Conservation (phyloP, 1,284 basidiomycete genomes). For the Marasmius oreades region DNA sequence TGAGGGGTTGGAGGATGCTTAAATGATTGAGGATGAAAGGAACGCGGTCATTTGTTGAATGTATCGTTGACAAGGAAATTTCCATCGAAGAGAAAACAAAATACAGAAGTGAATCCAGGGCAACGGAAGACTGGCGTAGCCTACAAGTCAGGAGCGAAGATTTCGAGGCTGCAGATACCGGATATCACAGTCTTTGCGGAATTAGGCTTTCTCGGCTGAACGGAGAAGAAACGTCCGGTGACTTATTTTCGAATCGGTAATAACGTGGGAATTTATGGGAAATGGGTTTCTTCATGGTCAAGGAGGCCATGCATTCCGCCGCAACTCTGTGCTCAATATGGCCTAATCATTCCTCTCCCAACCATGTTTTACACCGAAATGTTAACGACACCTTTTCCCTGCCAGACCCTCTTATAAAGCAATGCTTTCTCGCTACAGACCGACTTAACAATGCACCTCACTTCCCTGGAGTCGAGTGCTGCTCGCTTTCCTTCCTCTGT, state of each 20-base stretch:
- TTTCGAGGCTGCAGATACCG: neutral
- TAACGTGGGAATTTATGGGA: too few species aligned
- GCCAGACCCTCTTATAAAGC: too few species aligned
- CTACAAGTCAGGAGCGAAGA: neutral
- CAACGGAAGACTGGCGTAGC: neutral
- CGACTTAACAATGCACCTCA: constrained; percentile 38
- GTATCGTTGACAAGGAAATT: neutral
- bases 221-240: too few species aligned
- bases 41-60: neutral
- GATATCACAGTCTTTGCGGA: too few species aligned
- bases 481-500: constrained; percentile 37
- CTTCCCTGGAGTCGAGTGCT: constrained; percentile 46
- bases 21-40: neutral
- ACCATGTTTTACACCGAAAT: neutral
- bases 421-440: neutral
- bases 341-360: neutral
- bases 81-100: neutral
- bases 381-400: neutral
- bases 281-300: too few species aligned
- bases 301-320: too few species aligned
- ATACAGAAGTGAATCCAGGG: neutral
- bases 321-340: neutral
- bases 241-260: too few species aligned
- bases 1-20: neutral
- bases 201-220: too few species aligned